A percentile compares a stretch with the other conserved stretches of the same genome.
Evolutionary conservation across 2,329 filamentous ascomycete species (phyloP).

Genomic region (Botrytis porri): DNA sequence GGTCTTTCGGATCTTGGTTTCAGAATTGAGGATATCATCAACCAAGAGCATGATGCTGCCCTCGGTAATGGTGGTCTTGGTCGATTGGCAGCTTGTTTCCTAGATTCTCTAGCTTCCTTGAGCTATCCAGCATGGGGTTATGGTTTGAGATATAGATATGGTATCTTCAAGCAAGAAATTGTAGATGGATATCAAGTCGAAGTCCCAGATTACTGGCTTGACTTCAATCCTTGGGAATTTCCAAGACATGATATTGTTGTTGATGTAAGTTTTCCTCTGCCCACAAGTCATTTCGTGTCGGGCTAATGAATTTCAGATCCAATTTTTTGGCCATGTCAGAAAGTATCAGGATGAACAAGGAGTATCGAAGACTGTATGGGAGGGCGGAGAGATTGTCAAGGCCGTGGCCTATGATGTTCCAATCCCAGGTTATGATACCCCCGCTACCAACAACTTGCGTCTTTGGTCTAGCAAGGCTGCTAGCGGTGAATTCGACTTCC

Average conservation of each 20-base stretch:
- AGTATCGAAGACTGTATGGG: conserved; percentile 74
- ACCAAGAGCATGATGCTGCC: conserved; percentile 92
- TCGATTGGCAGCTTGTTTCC: conserved; percentile 90
- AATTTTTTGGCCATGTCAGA: conserved; percentile 87
- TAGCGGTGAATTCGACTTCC: conserved; percentile 97
- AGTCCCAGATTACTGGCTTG: conserved; percentile 97
- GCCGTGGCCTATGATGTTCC: conserved; percentile 92
- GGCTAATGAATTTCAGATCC: conserved; percentile 51
- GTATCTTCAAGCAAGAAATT: conserved; percentile 99
- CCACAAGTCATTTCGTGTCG: conserved; percentile 33
- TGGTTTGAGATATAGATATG: conserved; percentile 89
- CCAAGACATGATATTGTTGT: conserved; percentile 92
- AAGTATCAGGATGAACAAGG: conserved; percentile 74
- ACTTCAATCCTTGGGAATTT: conserved; percentile 99
- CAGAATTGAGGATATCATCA: conserved; percentile 92
- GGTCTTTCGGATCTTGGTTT: conserved; percentile 89
- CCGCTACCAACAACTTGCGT: conserved; percentile 92
- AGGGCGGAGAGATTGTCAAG: conserved; percentile 87
- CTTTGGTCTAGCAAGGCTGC: conserved; percentile 98
- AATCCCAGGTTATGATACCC: conserved; percentile 85
- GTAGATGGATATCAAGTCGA: conserved; percentile 97
- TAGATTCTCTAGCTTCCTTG: conserved; percentile 91
- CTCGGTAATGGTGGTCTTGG: conserved; percentile 95
- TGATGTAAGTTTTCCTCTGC: conserved; percentile 53
- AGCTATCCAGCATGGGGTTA: conserved; percentile 98